Percentiles rank a stretch among this genome's conserved stretches.
phyloP scores from a whole-genome alignment of 2,329 filamentous ascomycete species.

The Herpotrichia juniperi region DNA sequence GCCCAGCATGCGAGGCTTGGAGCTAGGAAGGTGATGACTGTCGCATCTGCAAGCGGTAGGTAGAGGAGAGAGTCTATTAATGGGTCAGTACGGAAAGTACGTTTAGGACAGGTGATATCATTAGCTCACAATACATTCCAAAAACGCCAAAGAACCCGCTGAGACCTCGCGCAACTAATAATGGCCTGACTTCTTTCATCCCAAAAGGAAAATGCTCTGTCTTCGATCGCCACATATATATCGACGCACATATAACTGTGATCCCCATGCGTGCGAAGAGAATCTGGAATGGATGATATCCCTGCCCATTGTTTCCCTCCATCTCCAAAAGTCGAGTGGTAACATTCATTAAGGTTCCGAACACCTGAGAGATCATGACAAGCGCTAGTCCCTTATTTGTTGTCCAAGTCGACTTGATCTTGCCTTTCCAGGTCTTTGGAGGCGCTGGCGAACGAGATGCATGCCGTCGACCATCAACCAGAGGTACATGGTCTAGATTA shows the following conservation, averaged over 20 bases:
- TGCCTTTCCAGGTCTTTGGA: slow-evolving; percentile 25
- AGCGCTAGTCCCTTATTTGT: slow-evolving; percentile 75
- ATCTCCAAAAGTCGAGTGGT: slow-evolving; percentile 76
- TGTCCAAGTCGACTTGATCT: slow-evolving; percentile 57
- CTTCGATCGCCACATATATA: slow-evolving; percentile 75
- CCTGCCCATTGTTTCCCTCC: slow-evolving; percentile 61
- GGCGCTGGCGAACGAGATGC: slow-evolving; percentile 29
- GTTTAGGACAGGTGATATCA: slow-evolving; percentile 20
- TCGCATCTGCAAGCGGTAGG: slow-evolving; percentile 83
- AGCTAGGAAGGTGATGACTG: slow-evolving; percentile 85
- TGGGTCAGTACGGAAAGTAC: neutral
- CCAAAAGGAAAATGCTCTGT: slow-evolving; percentile 76
- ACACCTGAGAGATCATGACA: slow-evolving; percentile 78
- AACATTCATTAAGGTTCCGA: slow-evolving; percentile 85
- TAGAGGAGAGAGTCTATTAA: slow-evolving; percentile 70
- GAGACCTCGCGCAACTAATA: slow-evolving; percentile 72
- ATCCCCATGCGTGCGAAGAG: slow-evolving; percentile 80
- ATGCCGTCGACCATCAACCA: slow-evolving; percentile 20
- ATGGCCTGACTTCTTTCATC: slow-evolving; percentile 65
- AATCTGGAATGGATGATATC: slow-evolving; percentile 54
- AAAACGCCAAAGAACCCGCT: slow-evolving; percentile 79
- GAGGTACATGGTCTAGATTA: slow-evolving; percentile 22
- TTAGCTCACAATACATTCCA: slow-evolving; percentile 68
- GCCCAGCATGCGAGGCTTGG: slow-evolving; percentile 80
- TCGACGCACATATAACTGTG: slow-evolving; percentile 68